These are phyloP conservation scores for Xylaria palmicola DNA, from an alignment of 495 filamentous ascomycete genomes.

Conservation along the genomic window DNA sequence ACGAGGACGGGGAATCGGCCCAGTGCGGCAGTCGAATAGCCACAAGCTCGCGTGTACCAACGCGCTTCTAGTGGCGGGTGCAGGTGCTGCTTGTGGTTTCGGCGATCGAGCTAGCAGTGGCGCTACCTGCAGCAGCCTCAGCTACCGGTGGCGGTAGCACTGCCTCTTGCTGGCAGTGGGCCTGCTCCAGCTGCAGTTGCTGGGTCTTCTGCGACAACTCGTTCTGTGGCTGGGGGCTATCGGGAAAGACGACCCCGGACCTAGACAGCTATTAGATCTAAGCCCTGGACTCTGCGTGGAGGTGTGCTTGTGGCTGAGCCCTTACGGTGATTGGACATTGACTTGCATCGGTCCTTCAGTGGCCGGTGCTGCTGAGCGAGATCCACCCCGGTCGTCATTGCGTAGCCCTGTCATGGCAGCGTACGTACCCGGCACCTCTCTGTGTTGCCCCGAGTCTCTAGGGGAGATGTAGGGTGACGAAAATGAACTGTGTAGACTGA, in stretches of 20 bases:
- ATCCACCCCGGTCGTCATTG: background rate
- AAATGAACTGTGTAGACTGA: too few relatives aligned
- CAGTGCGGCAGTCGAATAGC: conserved; percentile 10
- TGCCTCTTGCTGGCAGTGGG: too few relatives aligned
- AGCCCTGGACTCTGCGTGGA: too few relatives aligned
- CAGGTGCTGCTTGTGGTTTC: conserved; percentile 10
- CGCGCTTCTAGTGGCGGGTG: conserved; percentile 11
- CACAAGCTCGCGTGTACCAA: conserved; percentile 15
- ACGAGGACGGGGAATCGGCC: conserved; percentile 6
- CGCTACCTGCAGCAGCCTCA: too few relatives aligned
- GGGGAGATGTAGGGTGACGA: too few relatives aligned
- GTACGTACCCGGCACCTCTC: too few relatives aligned
- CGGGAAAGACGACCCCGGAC: background rate
- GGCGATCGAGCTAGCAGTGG: background rate
- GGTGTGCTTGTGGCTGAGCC: background rate
- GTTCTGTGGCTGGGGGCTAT: conserved; percentile 4
- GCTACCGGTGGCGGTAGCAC: background rate
- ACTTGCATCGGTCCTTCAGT: background rate
- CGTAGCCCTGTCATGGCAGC: background rate
- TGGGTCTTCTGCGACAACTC: background rate
- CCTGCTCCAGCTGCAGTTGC: background rate
- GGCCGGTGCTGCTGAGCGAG: background rate
- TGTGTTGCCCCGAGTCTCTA: too few relatives aligned
- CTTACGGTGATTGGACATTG: conserved; percentile 13
- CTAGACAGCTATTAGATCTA: too few relatives aligned